Evolutionary conservation across 371 early-diverging fungal genomes (phyloP), one percentile per base, ranked within the genome.

Genomic region (Synchytrium microbalum): DNA sequence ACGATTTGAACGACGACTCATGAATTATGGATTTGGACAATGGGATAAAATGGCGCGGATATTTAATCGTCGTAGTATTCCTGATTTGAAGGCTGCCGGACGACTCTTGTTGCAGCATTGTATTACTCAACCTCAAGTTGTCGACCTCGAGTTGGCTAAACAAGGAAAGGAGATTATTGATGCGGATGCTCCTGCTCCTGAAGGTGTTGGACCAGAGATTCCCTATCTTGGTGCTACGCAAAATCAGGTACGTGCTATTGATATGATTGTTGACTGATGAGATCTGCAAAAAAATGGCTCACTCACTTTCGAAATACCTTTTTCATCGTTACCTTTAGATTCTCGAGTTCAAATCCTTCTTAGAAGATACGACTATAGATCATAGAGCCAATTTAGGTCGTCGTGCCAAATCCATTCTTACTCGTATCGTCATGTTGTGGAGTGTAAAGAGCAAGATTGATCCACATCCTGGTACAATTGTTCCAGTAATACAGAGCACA

Each of bases 1-100:
- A 24, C 82, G 86, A 46, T 80, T 90, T 58, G 93, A 92, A 67
- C 82, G 91, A n/a, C 80, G 83, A 61, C 65, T 92, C 46, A 92
- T 91, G 92, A 83, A 86, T 54, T 87, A 86, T 60, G 93, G 92
- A 0, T 88, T 86, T 69, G 84, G 85, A 24, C 75, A 78, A 32
- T 92, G 92, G 92, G 82, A 86, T 23, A 78, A 79, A 58, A 84
- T 89, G 52, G 28, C 57, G 8, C 64, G 51, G 26, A 26, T 28
- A 5, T 60, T 60, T 60, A 5, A 32, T 29, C 5, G 32, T 5
- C 32, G 60, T 5, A 10, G 10, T 5, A 28, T 25, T 46, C 8
- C 26, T 5, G 60, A 60, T 60, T 60, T 60, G 29, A 60, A 52
- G 58, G 60, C 60, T 10, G 32, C 13, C 13, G 58, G 53, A 23